A percentile compares a stretch with the other conserved stretches of the same genome.
Conservation (phyloP, 192 early-diverging fungal genomes). For the Coemansia guatemalensis region DNA sequence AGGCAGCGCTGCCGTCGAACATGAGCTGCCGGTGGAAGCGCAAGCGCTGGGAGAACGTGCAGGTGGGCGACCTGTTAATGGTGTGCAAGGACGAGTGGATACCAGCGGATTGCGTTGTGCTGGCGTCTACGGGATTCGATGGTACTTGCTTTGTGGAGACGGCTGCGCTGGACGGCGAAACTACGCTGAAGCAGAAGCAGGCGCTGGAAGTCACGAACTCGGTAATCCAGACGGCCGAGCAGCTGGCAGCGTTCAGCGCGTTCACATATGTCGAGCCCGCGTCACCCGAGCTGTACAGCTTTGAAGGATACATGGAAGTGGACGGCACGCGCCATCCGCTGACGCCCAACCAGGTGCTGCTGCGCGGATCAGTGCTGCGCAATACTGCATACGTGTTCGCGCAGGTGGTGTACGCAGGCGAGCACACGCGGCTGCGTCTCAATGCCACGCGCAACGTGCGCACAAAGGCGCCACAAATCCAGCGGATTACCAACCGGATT, state of each 20-base stretch:
- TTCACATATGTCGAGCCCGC: slow-evolving; percentile 68
- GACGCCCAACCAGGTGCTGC: slow-evolving; percentile 76
- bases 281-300: slow-evolving; percentile 78
- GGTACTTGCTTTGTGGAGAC: slow-evolving; percentile 87
- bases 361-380: slow-evolving; percentile 80
- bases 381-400: slow-evolving; percentile 82
- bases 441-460: slow-evolving; percentile 71
- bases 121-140: slow-evolving; percentile 68
- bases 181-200: slow-evolving; percentile 84
- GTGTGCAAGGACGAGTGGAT: slow-evolving; percentile 79
- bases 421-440: slow-evolving; percentile 67
- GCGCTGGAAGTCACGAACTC: slow-evolving; percentile 62
- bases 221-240: slow-evolving; percentile 51
- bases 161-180: slow-evolving; percentile 84
- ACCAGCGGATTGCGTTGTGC: slow-evolving; percentile 76
- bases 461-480: slow-evolving; percentile 73
- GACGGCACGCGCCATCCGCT: slow-evolving; percentile 60
- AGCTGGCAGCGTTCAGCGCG: slow-evolving; percentile 46
- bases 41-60: slow-evolving; percentile 61
- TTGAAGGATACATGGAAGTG: slow-evolving; percentile 76
- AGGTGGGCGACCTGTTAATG: slow-evolving; percentile 75
- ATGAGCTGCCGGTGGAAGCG: slow-evolving; percentile 55
- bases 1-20: slow-evolving; percentile 38
- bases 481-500: slow-evolving; percentile 74
- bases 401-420: slow-evolving; percentile 71